Evolutionary conservation across 2,329 filamentous ascomycete species (phyloP).

Genomic region (Fusarium heterosporum): DNA sequence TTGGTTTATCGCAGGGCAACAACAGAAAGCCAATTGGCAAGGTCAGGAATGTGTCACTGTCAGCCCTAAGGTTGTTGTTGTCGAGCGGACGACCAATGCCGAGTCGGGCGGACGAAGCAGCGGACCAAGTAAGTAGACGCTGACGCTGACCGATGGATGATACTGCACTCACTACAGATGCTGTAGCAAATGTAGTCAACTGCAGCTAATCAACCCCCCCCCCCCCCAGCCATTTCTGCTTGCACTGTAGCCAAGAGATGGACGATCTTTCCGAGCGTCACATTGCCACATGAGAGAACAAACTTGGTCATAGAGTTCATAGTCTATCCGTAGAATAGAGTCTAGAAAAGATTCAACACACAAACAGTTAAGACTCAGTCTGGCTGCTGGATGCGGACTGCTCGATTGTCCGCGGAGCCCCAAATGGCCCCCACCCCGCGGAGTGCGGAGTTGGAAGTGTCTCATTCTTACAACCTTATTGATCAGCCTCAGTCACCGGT

Average conservation of each 20-base stretch:
- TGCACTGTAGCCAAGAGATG: background rate
- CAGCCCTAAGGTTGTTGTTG: conserved; percentile 38
- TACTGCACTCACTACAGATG: background rate
- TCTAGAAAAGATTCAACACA: too few relatives aligned
- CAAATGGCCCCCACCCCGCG: conserved; percentile 32
- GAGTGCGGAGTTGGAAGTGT: conserved; percentile 39
- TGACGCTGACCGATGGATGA: conserved; percentile 29
- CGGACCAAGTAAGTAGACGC: conserved; percentile 27
- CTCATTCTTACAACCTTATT: background rate
- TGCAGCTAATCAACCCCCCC: too few relatives aligned
- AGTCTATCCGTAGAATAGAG: too few relatives aligned
- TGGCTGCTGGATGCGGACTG: background rate
- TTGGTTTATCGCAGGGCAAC: conserved; percentile 15
- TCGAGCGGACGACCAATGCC: conserved; percentile 15
- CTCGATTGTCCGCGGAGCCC: conserved; percentile 24
- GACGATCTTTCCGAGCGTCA: background rate
- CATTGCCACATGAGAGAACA: background rate
- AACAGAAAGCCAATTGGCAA: conserved; percentile 4
- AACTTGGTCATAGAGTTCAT: background rate
- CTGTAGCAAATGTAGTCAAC: too few relatives aligned
- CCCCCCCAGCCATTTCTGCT: background rate
- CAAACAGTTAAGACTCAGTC: too few relatives aligned
- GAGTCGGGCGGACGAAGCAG: conserved; percentile 25
- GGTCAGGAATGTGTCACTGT: conserved; percentile 30
- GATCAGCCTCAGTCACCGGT: too few relatives aligned